Percentiles rank a stretch among this genome's conserved stretches.
phyloP scores from a whole-genome alignment of 208 protist genomes.

The Leptomonas pyrrhocoris region DNA sequence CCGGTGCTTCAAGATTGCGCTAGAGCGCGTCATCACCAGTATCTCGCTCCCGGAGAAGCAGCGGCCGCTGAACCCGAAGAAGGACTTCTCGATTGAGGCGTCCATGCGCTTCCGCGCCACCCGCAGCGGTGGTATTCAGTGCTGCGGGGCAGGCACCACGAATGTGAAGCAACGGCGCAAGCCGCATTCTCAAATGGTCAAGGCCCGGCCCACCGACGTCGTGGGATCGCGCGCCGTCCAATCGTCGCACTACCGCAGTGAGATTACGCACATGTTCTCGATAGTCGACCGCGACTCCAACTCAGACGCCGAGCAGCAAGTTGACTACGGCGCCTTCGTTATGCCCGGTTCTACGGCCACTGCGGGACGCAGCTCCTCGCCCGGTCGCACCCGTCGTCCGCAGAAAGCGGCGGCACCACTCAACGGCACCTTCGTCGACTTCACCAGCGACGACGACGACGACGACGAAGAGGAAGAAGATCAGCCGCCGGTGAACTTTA shows the following conservation, averaged over 20 bases:
- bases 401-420: background rate
- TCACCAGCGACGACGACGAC: constrained; percentile 33
- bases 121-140: constrained; percentile 28
- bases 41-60: constrained; percentile 86
- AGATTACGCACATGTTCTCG: constrained; percentile 6
- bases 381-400: background rate
- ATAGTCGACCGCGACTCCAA: constrained; percentile 7
- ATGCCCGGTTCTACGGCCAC: background rate
- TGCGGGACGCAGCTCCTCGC: background rate
- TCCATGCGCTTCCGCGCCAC: constrained; percentile 51
- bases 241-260: background rate
- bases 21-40: constrained; percentile 74
- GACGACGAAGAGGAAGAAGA: constrained; percentile 59
- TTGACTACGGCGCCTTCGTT: constrained; percentile 14
- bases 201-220: background rate
- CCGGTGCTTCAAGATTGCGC: constrained; percentile 77
- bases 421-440: constrained; percentile 19
- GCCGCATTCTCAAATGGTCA: constrained; percentile 6
- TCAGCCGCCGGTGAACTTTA: constrained; percentile 55
- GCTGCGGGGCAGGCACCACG: constrained; percentile 33
- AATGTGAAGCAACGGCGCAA: constrained; percentile 3
- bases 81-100: constrained; percentile 82
- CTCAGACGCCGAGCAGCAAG: constrained; percentile 15
- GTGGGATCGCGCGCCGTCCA: background rate
- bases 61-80: constrained; percentile 74